Evolutionary conservation across 2,329 filamentous ascomycete genomes (phyloP), one percentile per base, ranked within the genome.

Genomic region (Zarea fungicola): DNA sequence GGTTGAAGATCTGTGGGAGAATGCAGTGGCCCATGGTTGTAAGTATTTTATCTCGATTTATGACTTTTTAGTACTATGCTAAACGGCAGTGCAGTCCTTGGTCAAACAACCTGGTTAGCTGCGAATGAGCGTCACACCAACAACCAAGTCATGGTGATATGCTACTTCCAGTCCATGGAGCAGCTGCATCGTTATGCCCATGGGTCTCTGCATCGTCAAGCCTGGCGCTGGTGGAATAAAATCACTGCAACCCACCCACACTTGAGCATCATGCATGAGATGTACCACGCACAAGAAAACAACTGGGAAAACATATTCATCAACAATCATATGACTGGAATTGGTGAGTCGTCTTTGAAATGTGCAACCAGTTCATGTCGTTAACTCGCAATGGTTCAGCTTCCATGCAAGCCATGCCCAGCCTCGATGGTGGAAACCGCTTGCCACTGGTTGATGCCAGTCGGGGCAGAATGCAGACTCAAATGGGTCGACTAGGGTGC

Each of bases 261-360:
- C 53, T 48, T 77, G 19, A 63, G 64, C 6, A 74, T 77, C 53
- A 75, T 65, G 52, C 75, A 79, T 54, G 75, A 78, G 62, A 60
- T 68, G 2, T 77, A 74, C 53, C 60, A 65, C 25, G 64, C 66
- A 2, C 64, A 63, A 3, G 56, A 56, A 11, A 64, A 67, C 4
- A 58, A 63, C 14, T 76, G 70, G 62, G 74, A 78, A 65, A 70
- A 62, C 9, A 65, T 77, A 32, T 75, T 75, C 54, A 50, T 65
- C 19, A 67, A 71, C 46, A 45, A 42, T 34, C 25, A 48, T 41
- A 19, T 44, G 18, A 51, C 34, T 14, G 51, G 49, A 13, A 42
- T 52, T 4, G 32, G 32, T 35, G 14, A 35, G 32, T 35, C 14
- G 14, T 7, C n/a, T 3, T 16, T 6, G 14, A 14, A 4, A 16